A percentile compares a stretch with the other conserved stretches of the same genome.
Conservation (phyloP, 345 rosid species). For the Ricinus communis region DNA sequence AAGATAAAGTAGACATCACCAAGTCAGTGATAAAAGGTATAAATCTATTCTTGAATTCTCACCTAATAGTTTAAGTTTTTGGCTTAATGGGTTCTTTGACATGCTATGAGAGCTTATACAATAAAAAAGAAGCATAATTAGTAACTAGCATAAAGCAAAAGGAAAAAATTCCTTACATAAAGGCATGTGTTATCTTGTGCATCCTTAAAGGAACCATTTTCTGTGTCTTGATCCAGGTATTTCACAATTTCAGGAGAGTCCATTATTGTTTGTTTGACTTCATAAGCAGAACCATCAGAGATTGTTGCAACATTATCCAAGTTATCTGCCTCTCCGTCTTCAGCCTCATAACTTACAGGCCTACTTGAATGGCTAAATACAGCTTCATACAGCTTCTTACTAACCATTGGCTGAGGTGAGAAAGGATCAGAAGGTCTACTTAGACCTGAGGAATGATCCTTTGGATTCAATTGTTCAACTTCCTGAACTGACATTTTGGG, state of each 20-base stretch:
- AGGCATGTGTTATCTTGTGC: conserved; percentile 27
- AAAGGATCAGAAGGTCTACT: conserved; percentile 35
- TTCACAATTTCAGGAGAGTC: conserved; percentile 37
- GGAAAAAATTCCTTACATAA: conserved; percentile 35
- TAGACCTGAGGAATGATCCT: conserved; percentile 34
- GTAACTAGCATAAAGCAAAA: neutral
- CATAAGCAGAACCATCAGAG: conserved; percentile 37
- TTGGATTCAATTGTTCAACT: conserved; percentile 25
- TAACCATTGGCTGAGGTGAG: conserved; percentile 54
- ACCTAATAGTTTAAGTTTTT: too few species aligned
- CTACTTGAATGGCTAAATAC: conserved; percentile 35
- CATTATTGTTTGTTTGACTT: conserved; percentile 34
- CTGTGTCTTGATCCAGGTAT: conserved; percentile 25
- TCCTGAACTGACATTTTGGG: conserved; percentile 40
- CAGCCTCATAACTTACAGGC: conserved; percentile 30
- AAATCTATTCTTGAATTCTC: too few species aligned
- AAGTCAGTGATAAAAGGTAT: too few species aligned
- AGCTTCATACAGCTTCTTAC: conserved; percentile 51
- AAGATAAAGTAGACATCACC: too few species aligned
- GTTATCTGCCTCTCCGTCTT: conserved; percentile 23
- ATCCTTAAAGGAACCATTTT: conserved; percentile 23
- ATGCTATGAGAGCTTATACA: too few species aligned
- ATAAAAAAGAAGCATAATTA: neutral
- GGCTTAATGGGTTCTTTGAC: too few species aligned
- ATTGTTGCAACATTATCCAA: conserved; percentile 20